Percentiles rank a stretch among this genome's conserved stretches.
These are phyloP conservation scores for Yarrowia phangngaensis DNA, from an alignment of 805 yeast genomes.

Conservation along the genomic window DNA sequence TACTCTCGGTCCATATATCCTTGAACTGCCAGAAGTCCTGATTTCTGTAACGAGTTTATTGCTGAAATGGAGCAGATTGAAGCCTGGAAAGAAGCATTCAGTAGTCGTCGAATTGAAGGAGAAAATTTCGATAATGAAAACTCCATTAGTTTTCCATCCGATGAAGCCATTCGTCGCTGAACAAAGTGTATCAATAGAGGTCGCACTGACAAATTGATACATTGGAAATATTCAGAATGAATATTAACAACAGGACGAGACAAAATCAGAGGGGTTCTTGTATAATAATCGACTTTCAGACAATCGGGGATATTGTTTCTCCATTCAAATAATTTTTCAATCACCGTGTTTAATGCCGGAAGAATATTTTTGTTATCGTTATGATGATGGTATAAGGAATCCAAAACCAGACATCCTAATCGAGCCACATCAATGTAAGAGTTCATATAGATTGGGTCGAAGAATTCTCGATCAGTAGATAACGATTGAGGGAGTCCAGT, in stretches of 20 bases:
- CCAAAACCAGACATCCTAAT: conserved; percentile 29
- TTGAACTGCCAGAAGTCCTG: conserved; percentile 28
- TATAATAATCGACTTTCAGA: conserved; percentile 28
- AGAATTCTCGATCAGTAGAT: conserved; percentile 6
- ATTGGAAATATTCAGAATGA: conserved; percentile 32
- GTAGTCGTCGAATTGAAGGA: conserved; percentile 28
- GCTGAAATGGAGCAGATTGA: conserved; percentile 32
- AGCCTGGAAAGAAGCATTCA: conserved; percentile 33
- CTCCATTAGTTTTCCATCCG: conserved; percentile 28
- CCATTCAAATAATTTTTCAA: conserved; percentile 32
- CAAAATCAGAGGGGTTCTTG: conserved; percentile 15
- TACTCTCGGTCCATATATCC: conserved; percentile 35
- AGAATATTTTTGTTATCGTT: conserved; percentile 28
- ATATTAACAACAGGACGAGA: conserved; percentile 31
- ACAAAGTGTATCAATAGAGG: conserved; percentile 33
- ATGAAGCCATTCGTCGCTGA: conserved; percentile 29
- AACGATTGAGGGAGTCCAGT: conserved; percentile 29
- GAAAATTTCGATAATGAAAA: conserved; percentile 27
- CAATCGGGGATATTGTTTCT: conserved; percentile 28
- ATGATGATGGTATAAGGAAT: conserved; percentile 30
- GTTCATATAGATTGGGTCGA: conserved; percentile 29
- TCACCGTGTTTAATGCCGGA: conserved; percentile 28
- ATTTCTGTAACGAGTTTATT: conserved; percentile 20
- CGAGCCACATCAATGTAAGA: conserved; percentile 32
- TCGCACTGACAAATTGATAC: conserved; percentile 33